Conservation (phyloP, 129 eudicot species). For the Ambrosia artemisiifolia region DNA sequence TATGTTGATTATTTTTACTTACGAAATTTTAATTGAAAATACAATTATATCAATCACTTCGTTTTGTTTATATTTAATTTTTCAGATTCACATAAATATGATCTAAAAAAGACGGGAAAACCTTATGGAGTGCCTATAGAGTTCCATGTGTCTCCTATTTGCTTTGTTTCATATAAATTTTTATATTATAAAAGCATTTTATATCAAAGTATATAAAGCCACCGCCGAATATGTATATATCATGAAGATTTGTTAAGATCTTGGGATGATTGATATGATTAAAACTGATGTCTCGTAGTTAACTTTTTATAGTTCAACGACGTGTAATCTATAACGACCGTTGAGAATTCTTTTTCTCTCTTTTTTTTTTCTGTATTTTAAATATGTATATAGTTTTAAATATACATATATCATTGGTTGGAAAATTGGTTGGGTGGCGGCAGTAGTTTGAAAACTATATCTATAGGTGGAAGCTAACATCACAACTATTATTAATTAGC, state of each 20-base stretch:
- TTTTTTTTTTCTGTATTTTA: neutral
- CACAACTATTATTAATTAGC: conserved; percentile 6
- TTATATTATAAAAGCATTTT: neutral
- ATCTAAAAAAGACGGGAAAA: no score
- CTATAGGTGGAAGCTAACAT: neutral
- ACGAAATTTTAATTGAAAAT: no score
- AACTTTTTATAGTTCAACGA: neutral
- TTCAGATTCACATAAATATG: no score
- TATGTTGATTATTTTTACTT: no score
- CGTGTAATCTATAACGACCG: conserved; percentile 1
- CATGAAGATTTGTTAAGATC: conserved; percentile 22
- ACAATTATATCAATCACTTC: no score
- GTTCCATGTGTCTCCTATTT: no score
- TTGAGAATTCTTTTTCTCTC: neutral
- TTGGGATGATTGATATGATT: conserved; percentile 10
- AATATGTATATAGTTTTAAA: neutral
- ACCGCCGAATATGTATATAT: conserved; percentile 22
- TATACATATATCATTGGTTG: neutral
- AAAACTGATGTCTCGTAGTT: neutral
- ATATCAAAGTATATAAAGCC: conserved; percentile 10
- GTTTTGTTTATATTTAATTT: no score
- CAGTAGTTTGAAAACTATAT: neutral
- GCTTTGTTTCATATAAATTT: no score
- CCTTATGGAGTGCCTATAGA: no score
- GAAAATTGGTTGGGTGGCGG: conserved; percentile 6